Evolutionary conservation across 2,329 filamentous ascomycete species (phyloP), one percentile per base, ranked within the genome.

Genomic region (Metarhizium album): DNA sequence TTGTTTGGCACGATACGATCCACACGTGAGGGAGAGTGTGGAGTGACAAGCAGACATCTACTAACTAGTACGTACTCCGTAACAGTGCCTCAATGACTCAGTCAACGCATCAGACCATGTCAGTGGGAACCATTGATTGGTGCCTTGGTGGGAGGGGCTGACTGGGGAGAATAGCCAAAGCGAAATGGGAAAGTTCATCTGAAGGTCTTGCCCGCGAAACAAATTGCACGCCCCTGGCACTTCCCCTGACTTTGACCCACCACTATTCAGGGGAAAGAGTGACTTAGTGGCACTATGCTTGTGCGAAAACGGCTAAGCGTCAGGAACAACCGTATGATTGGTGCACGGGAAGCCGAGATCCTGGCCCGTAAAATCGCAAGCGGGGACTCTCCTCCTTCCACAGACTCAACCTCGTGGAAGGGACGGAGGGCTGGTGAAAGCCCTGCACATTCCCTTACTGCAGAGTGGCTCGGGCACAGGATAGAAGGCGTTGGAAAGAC

Each of bases 251-350:
- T 40, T 18, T 31, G 45, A 46, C 24, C 48, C n/a, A 9, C 23
- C 20, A 1, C 14, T 5, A 14, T 48, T 42, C 52, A 27, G 18
- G 37, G 45, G 51, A 40, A 47, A 54, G 20, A 53, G 37, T 14
- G 13, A 11, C 16, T 3, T 23, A 8, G 11, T 52, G 58, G n/a
- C 54, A 47, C 40, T 4, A 22, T 43, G 13, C 7, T 24, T 4
- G 24, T 18, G 18, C 45, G 35, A 46, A 58, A 54, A 47, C 5
- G 61, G 66, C 48, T 59, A 67, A 68, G 69, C 61, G 60, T 55
- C 67, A 71, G 67, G 67, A 54, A 70, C 68, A 62, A 55, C 33
- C 18, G 31, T 57, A n/a, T 62, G 54, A 72, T 73, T 73, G 70
- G 70, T 45, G 42, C 62, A 64, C 67, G 63, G 64, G 66, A 63